These are phyloP conservation scores for Fusarium sp. DNA, from an alignment of 2,329 filamentous ascomycete genomes.

Conservation along the genomic window DNA sequence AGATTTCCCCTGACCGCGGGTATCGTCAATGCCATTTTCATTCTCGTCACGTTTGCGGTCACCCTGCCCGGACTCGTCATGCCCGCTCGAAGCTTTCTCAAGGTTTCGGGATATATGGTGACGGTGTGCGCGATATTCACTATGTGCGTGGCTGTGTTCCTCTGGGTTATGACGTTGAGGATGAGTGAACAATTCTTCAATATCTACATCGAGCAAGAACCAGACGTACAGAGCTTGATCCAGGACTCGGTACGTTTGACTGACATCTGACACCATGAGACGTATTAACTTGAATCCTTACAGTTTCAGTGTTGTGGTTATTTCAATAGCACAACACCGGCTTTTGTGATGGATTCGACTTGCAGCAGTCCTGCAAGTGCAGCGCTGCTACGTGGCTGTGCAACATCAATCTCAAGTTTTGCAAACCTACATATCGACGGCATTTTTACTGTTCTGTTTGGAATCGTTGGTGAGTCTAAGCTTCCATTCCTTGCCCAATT, in stretches of 20 bases:
- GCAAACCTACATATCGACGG: slow-evolving; percentile 77
- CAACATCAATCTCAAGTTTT: slow-evolving; percentile 72
- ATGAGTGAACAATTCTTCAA: slow-evolving; percentile 69
- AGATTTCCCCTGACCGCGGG: slow-evolving; percentile 70
- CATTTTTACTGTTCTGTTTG: slow-evolving; percentile 83
- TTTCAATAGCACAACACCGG: slow-evolving; percentile 74
- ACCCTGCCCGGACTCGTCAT: slow-evolving; percentile 78
- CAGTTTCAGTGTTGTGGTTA: slow-evolving; percentile 87
- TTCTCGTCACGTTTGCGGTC: slow-evolving; percentile 75
- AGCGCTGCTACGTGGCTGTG: slow-evolving; percentile 75
- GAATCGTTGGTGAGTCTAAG: slow-evolving; percentile 71
- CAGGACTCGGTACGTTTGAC: slow-evolving; percentile 70
- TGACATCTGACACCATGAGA: neutral
- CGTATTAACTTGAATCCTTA: neutral
- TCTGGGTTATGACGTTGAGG: slow-evolving; percentile 79
- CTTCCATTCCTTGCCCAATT: neutral
- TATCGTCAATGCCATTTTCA: slow-evolving; percentile 76
- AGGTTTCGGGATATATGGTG: slow-evolving; percentile 72
- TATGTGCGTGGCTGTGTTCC: slow-evolving; percentile 70
- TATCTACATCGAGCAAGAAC: slow-evolving; percentile 68
- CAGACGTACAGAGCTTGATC: slow-evolving; percentile 71
- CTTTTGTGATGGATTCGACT: slow-evolving; percentile 74
- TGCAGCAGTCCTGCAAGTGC: slow-evolving; percentile 78
- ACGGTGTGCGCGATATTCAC: slow-evolving; percentile 71
- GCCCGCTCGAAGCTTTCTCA: slow-evolving; percentile 74